Base-by-base conservation (phyloP, 176 grass and related monocot species). In the Olyra latifolia region DNA sequence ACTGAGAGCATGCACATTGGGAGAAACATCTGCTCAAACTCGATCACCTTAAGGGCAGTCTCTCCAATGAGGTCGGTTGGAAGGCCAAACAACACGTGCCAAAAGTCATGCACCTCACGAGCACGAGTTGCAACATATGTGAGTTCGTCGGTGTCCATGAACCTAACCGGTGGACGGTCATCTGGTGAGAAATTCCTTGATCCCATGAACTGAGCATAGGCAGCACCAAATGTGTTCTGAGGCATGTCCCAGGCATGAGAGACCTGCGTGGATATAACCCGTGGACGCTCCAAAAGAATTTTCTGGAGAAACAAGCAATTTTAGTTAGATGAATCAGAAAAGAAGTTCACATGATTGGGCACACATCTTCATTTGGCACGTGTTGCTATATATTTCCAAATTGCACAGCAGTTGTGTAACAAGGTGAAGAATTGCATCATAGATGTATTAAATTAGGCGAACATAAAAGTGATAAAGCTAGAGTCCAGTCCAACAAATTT, bases 121-220 rank as follows among this genome's bases (percentile, higher is more conserved):
- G 96, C 84, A 19, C 92, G 86, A 20, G 90, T 99, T 0, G 90
- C 90, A 11, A 99, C 78, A 1, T 91, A 95, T 15, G 92, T 90
- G 0, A 99, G 90, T 59, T 99, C 92, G 1, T 95, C 96, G 2
- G 90, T 87, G 12, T 93, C 90, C 96, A 99, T 95, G 84, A 99
- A 99, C 45, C 90, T 86, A 41, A 99, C 96, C 8, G 92, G 90
- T 1, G 90, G 96, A 49, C 96, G 86, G 47, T 99, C 90, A 1
- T 99, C 96, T 2, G 92, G 96, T 27, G 90, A 95, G 86, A 95
- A 95, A 84, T 99, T 99, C 80, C 92, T 99, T 74, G 92, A 95
- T 79, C 92, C 96, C 96, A 99, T 99, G 76, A 99, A 99, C 74
- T 76, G 89, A 62, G 96, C 96, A 73, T 93, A 95, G 14, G 90